A percentile compares a stretch with the other conserved stretches of the same genome.
phyloP scores from a whole-genome alignment of 2,329 filamentous ascomycete genomes.

The Aspergillus brunneoviolaceus region DNA sequence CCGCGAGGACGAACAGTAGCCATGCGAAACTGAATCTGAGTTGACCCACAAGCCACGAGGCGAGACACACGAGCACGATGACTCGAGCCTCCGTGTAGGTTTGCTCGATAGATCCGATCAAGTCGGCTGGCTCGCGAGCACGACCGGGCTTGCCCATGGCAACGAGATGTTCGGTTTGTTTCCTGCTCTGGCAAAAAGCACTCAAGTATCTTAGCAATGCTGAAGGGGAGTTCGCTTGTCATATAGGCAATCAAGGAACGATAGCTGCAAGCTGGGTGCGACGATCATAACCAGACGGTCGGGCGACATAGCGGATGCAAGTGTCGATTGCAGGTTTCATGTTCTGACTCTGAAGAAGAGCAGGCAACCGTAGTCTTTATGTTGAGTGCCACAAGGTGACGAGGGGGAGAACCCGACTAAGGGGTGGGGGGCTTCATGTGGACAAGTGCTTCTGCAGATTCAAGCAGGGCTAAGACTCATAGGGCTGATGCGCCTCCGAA shows the following conservation, averaged over 20 bases:
- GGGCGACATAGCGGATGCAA: neutral
- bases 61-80: conserved; percentile 15
- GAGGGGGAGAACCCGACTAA: neutral
- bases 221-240: neutral
- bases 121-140: neutral
- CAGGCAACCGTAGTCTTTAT: neutral
- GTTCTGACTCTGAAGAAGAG: neutral
- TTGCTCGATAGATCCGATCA: conserved; percentile 12
- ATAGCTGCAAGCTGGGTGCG: neutral
- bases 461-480: neutral
- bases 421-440: no score
- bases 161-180: neutral
- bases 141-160: conserved; percentile 10
- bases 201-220: neutral
- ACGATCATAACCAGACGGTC: neutral
- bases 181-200: no score
- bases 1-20: conserved; percentile 15
- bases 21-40: conserved; percentile 13
- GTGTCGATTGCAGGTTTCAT: neutral
- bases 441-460: neutral
- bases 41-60: conserved; percentile 16
- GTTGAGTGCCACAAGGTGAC: neutral
- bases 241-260: neutral
- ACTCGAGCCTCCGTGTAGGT: conserved; percentile 19
- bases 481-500: neutral